These are phyloP conservation scores for Solanum lycopersicoides DNA, from an alignment of 257 asterid genomes.

Conservation along the genomic window DNA sequence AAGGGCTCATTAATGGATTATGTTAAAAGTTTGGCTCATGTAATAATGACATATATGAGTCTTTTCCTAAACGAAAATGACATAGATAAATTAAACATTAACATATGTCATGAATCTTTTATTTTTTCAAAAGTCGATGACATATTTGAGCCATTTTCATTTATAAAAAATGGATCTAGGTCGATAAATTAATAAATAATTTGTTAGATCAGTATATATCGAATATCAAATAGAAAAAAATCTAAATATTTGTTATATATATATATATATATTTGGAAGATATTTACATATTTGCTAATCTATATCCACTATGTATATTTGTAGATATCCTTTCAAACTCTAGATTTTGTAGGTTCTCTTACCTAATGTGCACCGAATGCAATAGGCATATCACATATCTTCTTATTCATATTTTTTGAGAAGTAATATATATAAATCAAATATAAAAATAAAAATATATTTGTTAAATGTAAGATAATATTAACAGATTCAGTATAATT, in stretches of 20 bases:
- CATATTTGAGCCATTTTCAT: no score
- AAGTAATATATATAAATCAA: not conserved
- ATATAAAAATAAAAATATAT: not conserved
- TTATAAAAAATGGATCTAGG: not conserved
- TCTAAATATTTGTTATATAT: not conserved
- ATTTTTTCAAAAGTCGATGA: no score
- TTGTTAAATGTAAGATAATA: not conserved
- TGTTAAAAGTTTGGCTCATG: no score
- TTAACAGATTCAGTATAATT: not conserved
- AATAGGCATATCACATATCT: not conserved
- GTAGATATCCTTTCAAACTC: not conserved
- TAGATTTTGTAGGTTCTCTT: not conserved
- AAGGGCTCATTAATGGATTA: no score
- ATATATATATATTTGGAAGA: not conserved
- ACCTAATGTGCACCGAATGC: not conserved
- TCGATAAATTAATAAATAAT: not conserved
- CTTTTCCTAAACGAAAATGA: not conserved
- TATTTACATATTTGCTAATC: not conserved
- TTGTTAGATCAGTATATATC: not conserved
- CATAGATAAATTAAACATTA: rapidly evolving
- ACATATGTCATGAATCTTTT: not conserved
- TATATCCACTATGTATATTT: not conserved
- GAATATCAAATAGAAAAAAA: not conserved
- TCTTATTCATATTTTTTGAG: not conserved
- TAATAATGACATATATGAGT: no score